Evolutionary conservation across 352 stramenopile genomes (phyloP).

Genomic region (Phytopythium cucurbitacearum): DNA sequence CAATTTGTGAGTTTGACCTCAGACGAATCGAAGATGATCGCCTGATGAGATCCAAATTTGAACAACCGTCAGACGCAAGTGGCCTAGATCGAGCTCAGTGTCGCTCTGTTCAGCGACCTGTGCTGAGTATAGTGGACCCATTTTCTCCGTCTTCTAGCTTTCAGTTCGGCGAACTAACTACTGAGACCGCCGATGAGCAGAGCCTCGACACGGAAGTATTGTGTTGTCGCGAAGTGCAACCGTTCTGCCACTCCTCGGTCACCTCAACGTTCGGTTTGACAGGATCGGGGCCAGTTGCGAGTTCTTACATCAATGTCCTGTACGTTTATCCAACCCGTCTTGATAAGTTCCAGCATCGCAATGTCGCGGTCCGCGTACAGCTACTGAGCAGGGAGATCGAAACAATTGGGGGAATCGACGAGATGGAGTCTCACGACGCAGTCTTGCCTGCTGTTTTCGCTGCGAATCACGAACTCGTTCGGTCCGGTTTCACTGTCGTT

Average conservation of each 20-base stretch:
- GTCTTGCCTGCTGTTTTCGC: constrained; percentile 37
- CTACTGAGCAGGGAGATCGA: constrained; percentile 47
- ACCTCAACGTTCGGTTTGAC: constrained; percentile 30
- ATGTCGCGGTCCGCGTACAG: constrained; percentile 63
- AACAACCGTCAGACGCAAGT: constrained; percentile 2
- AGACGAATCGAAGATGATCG: constrained; percentile 41
- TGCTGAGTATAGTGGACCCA: constrained; percentile 26
- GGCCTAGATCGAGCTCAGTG: constrained; percentile 2
- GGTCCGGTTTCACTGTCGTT: constrained; percentile 41
- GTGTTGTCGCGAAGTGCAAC: constrained; percentile 54
- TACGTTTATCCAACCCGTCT: constrained; percentile 67
- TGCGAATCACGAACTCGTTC: constrained; percentile 16
- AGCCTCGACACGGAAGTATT: constrained; percentile 1
- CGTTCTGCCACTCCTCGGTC: constrained; percentile 44
- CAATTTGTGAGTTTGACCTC: constrained; percentile 53
- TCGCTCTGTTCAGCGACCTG: not conserved
- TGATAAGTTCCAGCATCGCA: constrained; percentile 64
- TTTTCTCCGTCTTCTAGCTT: constrained; percentile 13
- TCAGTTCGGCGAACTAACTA: no score
- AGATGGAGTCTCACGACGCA: constrained; percentile 20
- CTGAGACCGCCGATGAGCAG: no score
- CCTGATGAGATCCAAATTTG: constrained; percentile 37
- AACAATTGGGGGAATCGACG: constrained; percentile 32
- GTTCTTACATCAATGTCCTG: constrained; percentile 51
- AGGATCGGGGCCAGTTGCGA: constrained; percentile 46